Conservation (phyloP, 2,329 filamentous ascomycete genomes). For the Venturia aucupariae region DNA sequence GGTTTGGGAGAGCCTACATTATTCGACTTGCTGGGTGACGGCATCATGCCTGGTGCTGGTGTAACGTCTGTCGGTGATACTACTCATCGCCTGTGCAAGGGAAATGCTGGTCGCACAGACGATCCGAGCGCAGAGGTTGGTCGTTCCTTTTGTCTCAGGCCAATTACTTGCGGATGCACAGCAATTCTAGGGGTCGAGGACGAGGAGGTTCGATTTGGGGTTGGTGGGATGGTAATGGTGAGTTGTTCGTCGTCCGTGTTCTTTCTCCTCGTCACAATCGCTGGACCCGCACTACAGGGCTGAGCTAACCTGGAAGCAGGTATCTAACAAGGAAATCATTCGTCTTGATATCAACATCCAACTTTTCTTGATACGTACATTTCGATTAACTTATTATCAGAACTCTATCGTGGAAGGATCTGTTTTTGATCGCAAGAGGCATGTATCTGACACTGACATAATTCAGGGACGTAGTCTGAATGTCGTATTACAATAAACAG, state of each 20-base stretch:
- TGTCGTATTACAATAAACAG: too few relatives aligned
- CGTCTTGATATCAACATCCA: too few relatives aligned
- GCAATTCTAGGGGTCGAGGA: not conserved
- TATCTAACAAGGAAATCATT: too few relatives aligned
- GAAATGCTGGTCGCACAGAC: not conserved
- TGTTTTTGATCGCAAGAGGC: too few relatives aligned
- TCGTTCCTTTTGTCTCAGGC: not conserved
- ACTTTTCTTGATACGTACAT: too few relatives aligned
- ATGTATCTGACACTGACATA: too few relatives aligned
- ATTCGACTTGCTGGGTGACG: not conserved
- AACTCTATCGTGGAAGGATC: too few relatives aligned
- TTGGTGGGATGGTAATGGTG: not conserved
- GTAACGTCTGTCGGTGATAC: not conserved
- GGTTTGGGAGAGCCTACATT: not conserved
- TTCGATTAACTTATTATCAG: too few relatives aligned
- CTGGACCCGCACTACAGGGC: not conserved
- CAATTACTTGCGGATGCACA: not conserved
- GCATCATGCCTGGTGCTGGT: not conserved
- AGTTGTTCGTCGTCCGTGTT: not conserved
- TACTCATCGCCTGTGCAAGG: not conserved
- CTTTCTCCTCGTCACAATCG: not conserved
- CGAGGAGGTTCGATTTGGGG: not conserved
- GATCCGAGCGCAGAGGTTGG: not conserved
- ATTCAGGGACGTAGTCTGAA: too few relatives aligned
- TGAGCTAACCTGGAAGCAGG: too few relatives aligned